Evolutionary conservation across 805 yeast genomes (phyloP).

Genomic region (Myxozyma geophila): DNA sequence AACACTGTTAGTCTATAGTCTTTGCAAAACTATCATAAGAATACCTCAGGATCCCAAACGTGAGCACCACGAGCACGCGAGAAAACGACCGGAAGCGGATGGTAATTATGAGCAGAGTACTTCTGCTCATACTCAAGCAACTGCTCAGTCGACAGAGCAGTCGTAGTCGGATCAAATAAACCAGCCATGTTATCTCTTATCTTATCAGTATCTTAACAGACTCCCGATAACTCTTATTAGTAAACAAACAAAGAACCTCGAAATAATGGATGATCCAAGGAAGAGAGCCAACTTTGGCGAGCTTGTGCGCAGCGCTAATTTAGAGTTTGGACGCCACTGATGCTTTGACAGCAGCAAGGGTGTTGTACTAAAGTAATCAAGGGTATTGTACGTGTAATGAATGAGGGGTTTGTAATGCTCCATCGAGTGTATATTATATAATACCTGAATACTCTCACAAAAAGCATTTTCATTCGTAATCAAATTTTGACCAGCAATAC

Average conservation of each 20-base stretch:
- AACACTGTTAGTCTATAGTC: neutral
- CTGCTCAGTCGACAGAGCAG: slow-evolving; percentile 16
- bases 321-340: slow-evolving; percentile 16
- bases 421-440: too few species aligned
- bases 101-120: slow-evolving; percentile 96
- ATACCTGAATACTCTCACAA: neutral
- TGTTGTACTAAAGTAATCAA: neutral
- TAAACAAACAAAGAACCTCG: too few species aligned
- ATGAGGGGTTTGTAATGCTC: neutral
- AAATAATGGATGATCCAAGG: too few species aligned
- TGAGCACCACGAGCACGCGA: slow-evolving; percentile 85
- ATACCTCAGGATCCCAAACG: slow-evolving; percentile 91
- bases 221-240: neutral
- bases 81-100: slow-evolving; percentile 94
- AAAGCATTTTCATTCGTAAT: too few species aligned
- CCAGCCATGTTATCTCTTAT: neutral
- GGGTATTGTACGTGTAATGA: neutral
- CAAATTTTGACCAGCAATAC: too few species aligned
- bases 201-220: neutral
- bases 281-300: neutral
- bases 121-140: slow-evolving; percentile 56
- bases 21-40: neutral
- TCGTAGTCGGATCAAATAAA: neutral
- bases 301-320: neutral
- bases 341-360: neutral